These are phyloP conservation scores for Ceratobasidium sp. DNA, from an alignment of 1,284 basidiomycete genomes.

Conservation along the genomic window DNA sequence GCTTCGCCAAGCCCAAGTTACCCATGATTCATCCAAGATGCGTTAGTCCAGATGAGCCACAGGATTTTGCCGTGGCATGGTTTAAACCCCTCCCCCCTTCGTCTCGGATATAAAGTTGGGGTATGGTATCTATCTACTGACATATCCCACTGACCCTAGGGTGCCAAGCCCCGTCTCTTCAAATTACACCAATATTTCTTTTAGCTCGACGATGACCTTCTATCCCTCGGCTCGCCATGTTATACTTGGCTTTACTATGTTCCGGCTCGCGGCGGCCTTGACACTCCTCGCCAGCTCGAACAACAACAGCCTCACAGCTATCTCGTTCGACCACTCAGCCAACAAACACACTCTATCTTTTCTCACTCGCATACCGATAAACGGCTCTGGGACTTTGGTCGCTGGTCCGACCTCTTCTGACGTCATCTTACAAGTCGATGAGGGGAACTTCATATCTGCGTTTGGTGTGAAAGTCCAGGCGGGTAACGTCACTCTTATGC, in stretches of 20 bases:
- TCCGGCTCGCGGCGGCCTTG: constrained; percentile 14
- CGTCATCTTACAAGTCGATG: not conserved
- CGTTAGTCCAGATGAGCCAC: no score
- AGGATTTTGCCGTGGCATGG: no score
- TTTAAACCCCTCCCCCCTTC: no score
- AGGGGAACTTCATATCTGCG: not conserved
- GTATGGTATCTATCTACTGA: no score
- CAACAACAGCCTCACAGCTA: constrained; percentile 17
- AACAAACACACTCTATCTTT: not conserved
- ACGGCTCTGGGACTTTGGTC: not conserved
- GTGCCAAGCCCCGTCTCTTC: no score
- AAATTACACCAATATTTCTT: no score
- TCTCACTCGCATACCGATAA: not conserved
- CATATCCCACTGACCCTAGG: no score
- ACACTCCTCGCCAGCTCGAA: constrained; percentile 6
- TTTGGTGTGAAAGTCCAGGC: not conserved
- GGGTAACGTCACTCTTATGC: constrained; percentile 9
- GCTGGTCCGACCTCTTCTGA: not conserved
- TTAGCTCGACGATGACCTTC: not conserved
- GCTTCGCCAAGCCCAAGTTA: no score
- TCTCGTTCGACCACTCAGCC: not conserved
- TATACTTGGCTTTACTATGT: not conserved
- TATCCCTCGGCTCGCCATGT: not conserved
- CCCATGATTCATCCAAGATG: no score
- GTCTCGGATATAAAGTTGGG: no score